These are phyloP conservation scores for Naganishia friedmannii DNA, from an alignment of 768 basidiomycete species.

Conservation along the genomic window DNA sequence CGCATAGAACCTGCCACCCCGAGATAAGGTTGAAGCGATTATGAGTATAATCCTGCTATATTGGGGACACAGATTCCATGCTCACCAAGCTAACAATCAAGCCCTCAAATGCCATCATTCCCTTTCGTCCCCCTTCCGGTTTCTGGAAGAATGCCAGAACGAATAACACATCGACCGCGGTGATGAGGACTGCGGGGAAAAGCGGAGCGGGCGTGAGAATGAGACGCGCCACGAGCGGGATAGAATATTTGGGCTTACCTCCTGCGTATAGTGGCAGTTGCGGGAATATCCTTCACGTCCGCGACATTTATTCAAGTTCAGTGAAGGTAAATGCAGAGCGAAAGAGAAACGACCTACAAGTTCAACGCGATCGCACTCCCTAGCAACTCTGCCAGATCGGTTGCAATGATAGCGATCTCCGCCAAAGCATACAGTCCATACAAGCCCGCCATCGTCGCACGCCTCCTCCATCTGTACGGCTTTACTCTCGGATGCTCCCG, in stretches of 20 bases:
- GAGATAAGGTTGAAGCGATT: no score
- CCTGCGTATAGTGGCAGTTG: slow-evolving; percentile 50
- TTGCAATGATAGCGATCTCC: slow-evolving; percentile 71
- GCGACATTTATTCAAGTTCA: neutral
- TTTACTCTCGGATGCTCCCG: slow-evolving; percentile 31
- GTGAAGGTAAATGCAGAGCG: no score
- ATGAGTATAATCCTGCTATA: no score
- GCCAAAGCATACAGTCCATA: slow-evolving; percentile 49
- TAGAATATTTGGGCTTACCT: neutral
- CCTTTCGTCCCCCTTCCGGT: slow-evolving; percentile 40
- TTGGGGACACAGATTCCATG: no score
- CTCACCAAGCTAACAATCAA: slow-evolving; percentile 49
- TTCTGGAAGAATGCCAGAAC: slow-evolving; percentile 51
- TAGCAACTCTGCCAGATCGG: slow-evolving; percentile 76
- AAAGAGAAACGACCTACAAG: slow-evolving; percentile 52
- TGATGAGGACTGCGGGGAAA: slow-evolving; percentile 45
- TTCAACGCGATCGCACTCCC: slow-evolving; percentile 77
- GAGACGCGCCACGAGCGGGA: neutral
- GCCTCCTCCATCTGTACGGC: slow-evolving; percentile 21
- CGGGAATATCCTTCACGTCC: slow-evolving; percentile 47
- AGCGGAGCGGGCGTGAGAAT: neutral
- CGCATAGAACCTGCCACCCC: slow-evolving; percentile 56
- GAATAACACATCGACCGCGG: slow-evolving; percentile 50
- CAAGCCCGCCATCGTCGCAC: slow-evolving; percentile 31
- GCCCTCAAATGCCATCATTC: slow-evolving; percentile 52